Evolutionary conservation across 2,329 filamentous ascomycete genomes (phyloP).

Genomic region (Aspergillus floridensis): DNA sequence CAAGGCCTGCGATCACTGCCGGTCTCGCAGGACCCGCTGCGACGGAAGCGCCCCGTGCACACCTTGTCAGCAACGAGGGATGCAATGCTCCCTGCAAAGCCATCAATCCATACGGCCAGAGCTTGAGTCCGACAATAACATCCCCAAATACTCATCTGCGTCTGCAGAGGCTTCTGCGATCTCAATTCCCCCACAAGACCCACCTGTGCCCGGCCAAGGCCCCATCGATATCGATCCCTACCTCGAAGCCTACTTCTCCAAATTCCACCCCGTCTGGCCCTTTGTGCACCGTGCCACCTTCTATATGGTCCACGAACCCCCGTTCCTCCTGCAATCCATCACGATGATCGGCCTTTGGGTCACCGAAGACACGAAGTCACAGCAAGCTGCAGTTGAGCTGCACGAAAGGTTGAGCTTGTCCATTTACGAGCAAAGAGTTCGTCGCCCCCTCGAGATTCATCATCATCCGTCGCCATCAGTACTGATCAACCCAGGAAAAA

Average conservation of each 20-base stretch:
- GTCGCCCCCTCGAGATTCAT: not conserved
- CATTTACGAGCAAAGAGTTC: constrained; percentile 20
- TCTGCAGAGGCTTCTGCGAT: not conserved
- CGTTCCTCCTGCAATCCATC: constrained; percentile 21
- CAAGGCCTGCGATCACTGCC: constrained; percentile 18
- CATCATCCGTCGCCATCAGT: not conserved
- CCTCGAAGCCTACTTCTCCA: constrained; percentile 21
- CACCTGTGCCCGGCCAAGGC: not conserved
- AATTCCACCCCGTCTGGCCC: constrained; percentile 26
- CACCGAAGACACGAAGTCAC: constrained; percentile 12
- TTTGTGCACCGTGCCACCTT: constrained; percentile 24
- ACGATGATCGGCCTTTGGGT: constrained; percentile 25
- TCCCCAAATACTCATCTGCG: not conserved
- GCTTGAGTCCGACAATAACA: not conserved
- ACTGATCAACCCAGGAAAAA: not conserved
- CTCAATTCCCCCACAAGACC: not conserved
- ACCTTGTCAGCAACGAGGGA: not conserved
- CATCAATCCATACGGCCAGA: not conserved
- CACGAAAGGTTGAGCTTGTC: constrained; percentile 16
- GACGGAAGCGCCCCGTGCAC: constrained; percentile 3
- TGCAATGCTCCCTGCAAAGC: not conserved
- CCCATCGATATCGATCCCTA: constrained; percentile 2
- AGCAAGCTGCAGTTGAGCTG: constrained; percentile 16
- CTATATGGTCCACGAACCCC: constrained; percentile 11
- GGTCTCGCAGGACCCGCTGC: constrained; percentile 8